Percentiles rank a stretch among this genome's conserved stretches.
phyloP scores from a whole-genome alignment of 140 eudicot species.

The Anethum foeniculum region DNA sequence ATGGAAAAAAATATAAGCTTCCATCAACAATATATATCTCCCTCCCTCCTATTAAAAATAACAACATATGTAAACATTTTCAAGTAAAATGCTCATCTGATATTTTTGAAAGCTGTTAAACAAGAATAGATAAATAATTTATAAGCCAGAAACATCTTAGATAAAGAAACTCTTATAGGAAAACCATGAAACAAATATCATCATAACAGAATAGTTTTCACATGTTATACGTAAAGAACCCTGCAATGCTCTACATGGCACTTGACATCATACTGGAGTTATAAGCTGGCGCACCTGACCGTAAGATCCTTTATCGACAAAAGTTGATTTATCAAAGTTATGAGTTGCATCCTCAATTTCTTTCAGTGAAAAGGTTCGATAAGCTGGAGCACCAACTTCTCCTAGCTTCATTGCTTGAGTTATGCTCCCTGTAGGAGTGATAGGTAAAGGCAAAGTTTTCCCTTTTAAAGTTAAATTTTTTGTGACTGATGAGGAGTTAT shows the following conservation, averaged over 20 bases:
- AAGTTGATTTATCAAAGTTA: conserved; percentile 46
- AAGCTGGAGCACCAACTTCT: conserved; percentile 59
- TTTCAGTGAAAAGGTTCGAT: conserved; percentile 59
- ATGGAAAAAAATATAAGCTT: too few species aligned
- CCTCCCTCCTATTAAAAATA: too few species aligned
- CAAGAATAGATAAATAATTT: not conserved
- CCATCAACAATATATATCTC: too few species aligned
- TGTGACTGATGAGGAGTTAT: not conserved
- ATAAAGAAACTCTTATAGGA: not conserved
- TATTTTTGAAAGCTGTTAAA: not conserved
- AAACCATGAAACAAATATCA: not conserved
- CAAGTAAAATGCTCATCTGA: not conserved
- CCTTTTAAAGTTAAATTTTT: not conserved
- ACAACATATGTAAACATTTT: too few species aligned
- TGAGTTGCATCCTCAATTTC: conserved; percentile 83
- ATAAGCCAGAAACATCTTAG: not conserved
- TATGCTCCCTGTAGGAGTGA: conserved; percentile 50
- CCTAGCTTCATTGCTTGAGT: conserved; percentile 74
- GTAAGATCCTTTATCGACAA: conserved; percentile 64
- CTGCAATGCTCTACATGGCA: not conserved
- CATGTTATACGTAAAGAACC: not conserved
- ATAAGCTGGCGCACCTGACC: conserved; percentile 36
- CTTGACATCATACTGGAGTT: not conserved
- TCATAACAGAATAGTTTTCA: not conserved
- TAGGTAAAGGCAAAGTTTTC: conserved; percentile 5